Base-by-base conservation (phyloP, 2,329 filamentous ascomycete genomes). In the Onygena corvina region DNA sequence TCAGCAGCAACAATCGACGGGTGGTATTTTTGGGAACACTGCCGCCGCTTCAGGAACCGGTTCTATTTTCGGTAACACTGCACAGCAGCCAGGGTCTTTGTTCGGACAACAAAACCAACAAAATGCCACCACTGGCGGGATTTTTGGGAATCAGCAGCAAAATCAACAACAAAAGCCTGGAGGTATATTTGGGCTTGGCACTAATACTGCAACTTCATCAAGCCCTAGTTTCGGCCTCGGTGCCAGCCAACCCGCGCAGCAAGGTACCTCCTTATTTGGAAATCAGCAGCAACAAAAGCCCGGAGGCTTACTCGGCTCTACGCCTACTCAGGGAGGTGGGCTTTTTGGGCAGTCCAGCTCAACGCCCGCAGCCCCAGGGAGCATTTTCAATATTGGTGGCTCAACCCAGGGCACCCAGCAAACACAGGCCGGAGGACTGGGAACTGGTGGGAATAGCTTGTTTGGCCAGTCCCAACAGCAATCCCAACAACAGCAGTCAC, bases 291-390 rank as follows among this genome's bases (percentile, higher is more conserved):
- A 49, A 42, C 46, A 60, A 58, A 38, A 67, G 59, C 62, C 73
- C 56, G 73, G 77, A 2, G 68, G 71, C n/a, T 58, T 80, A 11
- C 80, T 81, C 53, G 76, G 73, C 9, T 18, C 50, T 9, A 44
- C 52, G 12, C 63, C 66, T 4, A 61, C 46, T 58, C 71, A 45
- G 42, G 45, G 53, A 7, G 52, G 57, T 38, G 52, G 53, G 33
- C 44, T 60, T 38, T 62, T 62, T 23, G 58, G 58, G 25, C 58
- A 58, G 52, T 54, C 25, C 36, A 56, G 57, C 3, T 50, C 60
- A 3, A 46, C 54, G 8, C 60, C 65, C 16, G 58, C 55, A 23
- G 51, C 59, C 1, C 59, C 52, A 9, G 35, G 47, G 2, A 38
- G 46, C 38, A 25, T 54, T 7, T 56, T 56, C 36, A 46, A 34